These are phyloP conservation scores for Tubosaeta sp. DNA, from an alignment of 768 basidiomycete species.

Conservation along the genomic window DNA sequence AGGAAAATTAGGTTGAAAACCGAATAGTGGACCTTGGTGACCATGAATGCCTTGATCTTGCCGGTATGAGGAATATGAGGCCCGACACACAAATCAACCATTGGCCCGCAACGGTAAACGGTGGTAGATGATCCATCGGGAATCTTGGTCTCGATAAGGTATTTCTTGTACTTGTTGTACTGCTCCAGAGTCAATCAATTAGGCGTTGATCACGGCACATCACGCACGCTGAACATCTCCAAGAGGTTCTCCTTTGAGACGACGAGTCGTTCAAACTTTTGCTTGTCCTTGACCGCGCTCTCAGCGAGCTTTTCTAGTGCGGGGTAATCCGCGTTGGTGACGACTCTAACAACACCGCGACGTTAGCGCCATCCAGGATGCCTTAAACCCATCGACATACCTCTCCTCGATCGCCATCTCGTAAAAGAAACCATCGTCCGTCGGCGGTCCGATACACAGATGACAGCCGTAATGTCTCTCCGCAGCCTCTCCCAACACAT, in stretches of 20 bases:
- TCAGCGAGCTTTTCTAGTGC: conserved; percentile 86
- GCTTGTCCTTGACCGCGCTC: conserved; percentile 89
- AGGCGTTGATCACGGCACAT: background rate
- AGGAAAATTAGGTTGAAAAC: background rate
- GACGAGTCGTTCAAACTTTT: conserved; percentile 92
- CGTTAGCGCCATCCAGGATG: background rate
- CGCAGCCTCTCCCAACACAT: conserved; percentile 94
- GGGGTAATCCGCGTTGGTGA: conserved; percentile 81
- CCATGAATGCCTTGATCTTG: conserved; percentile 94
- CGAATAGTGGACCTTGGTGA: conserved; percentile 70
- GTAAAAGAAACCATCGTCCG: conserved; percentile 98
- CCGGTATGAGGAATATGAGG: conserved; percentile 98
- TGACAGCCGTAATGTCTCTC: conserved; percentile 97
- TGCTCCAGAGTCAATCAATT: conserved; percentile 29
- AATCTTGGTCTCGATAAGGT: conserved; percentile 93
- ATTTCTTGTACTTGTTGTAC: conserved; percentile 99
- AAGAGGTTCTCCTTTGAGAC: conserved; percentile 93
- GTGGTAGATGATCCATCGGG: conserved; percentile 96
- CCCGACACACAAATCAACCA: conserved; percentile 96
- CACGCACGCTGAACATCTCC: conserved; percentile 91
- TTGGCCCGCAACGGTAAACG: conserved; percentile 97
- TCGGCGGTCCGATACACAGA: conserved; percentile 94
- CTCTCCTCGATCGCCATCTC: conserved; percentile 91
- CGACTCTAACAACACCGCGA: conserved; percentile 44
- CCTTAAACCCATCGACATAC: conserved; percentile 30